Evolutionary conservation across 192 early-diverging fungal species (phyloP).

Genomic region (Coemansia sp.): DNA sequence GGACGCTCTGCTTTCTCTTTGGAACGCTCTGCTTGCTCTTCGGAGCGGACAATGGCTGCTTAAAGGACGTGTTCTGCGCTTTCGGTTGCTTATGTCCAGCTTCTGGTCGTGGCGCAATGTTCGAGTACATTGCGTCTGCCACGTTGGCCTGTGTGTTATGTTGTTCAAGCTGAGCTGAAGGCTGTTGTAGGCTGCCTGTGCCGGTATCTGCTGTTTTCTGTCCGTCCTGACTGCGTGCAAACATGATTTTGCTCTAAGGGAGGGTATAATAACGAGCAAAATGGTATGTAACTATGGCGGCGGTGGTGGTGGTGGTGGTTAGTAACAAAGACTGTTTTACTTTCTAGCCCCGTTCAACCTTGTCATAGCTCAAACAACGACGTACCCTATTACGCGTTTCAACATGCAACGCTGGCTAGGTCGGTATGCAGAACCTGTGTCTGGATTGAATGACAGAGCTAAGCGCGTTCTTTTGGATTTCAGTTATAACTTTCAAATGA

Average conservation of each 20-base stretch:
- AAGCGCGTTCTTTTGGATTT: conserved; percentile 8
- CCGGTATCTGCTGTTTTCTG: not conserved
- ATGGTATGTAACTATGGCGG: not conserved
- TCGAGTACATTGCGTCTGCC: not conserved
- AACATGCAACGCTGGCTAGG: not conserved
- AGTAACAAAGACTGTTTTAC: not conserved
- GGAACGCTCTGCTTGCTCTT: not conserved
- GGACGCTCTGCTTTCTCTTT: not conserved
- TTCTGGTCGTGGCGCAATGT: conserved; percentile 25
- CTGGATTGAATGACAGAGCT: not conserved
- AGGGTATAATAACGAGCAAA: not conserved
- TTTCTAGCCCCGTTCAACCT: not conserved
- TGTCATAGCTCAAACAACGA: not conserved
- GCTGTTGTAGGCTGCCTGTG: not conserved
- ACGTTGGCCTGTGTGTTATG: not conserved
- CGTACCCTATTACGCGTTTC: not conserved
- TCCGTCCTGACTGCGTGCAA: conserved; percentile 28
- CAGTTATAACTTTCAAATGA: not conserved
- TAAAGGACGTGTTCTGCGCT: not conserved
- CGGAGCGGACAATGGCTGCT: not conserved
- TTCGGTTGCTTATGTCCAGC: conserved; percentile 7
- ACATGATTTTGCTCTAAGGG: conserved; percentile 12
- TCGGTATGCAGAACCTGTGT: not conserved
- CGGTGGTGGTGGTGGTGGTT: not conserved
- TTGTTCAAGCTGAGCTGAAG: not conserved